A percentile compares a stretch with the other conserved stretches of the same genome.
phyloP scores from a whole-genome alignment of 441 rosid genomes.

The Pelargonium australe region DNA sequence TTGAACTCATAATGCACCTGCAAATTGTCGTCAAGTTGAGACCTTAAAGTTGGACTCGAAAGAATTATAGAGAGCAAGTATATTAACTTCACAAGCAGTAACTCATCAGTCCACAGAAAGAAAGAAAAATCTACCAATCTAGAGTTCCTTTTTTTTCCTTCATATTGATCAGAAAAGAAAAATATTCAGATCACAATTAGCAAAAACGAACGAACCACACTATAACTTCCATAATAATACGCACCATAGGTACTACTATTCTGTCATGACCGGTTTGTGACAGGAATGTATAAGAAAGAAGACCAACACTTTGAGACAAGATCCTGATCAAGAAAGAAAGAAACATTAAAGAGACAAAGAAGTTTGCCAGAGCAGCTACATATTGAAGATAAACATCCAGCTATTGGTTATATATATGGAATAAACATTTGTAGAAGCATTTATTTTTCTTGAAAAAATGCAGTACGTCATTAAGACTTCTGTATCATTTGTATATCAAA shows the following conservation, averaged over 20 bases:
- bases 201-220: neutral
- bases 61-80: too few relatives aligned
- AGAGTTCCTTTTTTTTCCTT: too few relatives aligned
- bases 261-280: conserved; percentile 64
- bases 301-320: conserved; percentile 76
- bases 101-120: too few relatives aligned
- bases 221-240: conserved; percentile 23
- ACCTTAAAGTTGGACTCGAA: neutral
- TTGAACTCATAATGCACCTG: conserved; percentile 80
- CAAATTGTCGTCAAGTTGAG: conserved; percentile 17
- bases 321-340: conserved; percentile 37
- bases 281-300: conserved; percentile 83
- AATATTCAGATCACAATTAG: neutral
- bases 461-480: neutral
- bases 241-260: conserved; percentile 90
- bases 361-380: neutral
- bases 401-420: neutral
- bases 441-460: neutral
- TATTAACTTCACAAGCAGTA: too few relatives aligned
- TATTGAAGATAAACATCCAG: neutral
- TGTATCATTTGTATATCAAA: neutral
- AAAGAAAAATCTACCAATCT: too few relatives aligned
- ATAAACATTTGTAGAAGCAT: neutral
- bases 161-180: neutral
- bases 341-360: conserved; percentile 10